Evolutionary conservation across 768 basidiomycete species (phyloP), one percentile per base, ranked within the genome.

Genomic region (Lyophyllum semitale): DNA sequence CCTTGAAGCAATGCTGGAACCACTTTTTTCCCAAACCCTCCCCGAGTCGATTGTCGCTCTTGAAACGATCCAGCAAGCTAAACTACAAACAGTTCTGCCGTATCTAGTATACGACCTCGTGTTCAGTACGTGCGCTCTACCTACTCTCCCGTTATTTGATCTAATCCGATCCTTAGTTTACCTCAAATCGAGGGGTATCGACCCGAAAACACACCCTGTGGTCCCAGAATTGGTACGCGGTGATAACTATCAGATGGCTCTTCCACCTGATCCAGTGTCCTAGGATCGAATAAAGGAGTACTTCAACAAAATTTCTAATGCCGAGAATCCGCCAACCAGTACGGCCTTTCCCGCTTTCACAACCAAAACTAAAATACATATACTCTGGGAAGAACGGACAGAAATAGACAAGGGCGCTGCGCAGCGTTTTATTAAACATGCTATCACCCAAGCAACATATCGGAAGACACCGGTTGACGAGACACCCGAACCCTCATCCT

Each of bases 81-180:
- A 93, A 68, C 70, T 93, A 2, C 89, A 94, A 59, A 85, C 86
- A 5, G 75, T 84, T 32, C 65, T 94, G 40, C 89, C 91, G n/a
- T 94, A 94, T 70, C 77, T 91, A 27, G 78, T 89, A 3, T 91
- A 94, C 64, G 91, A 93, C 68, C 79, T 95, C 9, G 73, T 93
- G n/a, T 93, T 92, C 72, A 86, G 93, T 93, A 59, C 59, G 86
- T 75, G 4, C 33, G 43, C 17, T 13, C 26, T 27, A 15, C 27
- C 26, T 27, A 15, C 27, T 57, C 12, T 54, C 26, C 26, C 30
- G 25, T 13, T 29, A 50, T 48, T 25, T 29, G 37, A 51, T 47
- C 55, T 53, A 51, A 52, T 54, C 12, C 53, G 44, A 41, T 62
- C 6, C 32, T 1, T 48, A 94, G 92, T 93, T 38, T 93, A 93